Base-by-base conservation (phyloP, 495 filamentous ascomycete genomes). In the Aspergillus haitiensis region DNA sequence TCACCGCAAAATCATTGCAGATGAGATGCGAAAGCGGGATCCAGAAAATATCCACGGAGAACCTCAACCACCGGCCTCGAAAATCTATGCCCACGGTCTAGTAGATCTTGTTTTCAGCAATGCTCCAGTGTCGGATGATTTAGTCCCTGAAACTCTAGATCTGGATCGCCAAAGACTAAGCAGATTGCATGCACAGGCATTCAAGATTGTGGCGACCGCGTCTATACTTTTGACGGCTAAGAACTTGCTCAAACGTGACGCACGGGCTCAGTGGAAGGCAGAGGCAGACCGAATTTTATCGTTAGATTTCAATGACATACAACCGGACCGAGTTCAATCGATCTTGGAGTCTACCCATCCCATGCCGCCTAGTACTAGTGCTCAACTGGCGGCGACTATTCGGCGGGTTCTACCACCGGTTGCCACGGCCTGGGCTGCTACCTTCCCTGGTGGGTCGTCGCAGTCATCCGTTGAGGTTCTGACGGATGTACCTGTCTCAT, bases 191-290 rank as follows among this genome's bases (percentile, higher is more conserved):
- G 76, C 78, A 7, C 80, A 87, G 34, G 82, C 86, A 9, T 84
- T 93, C 56, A 85, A 86, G 47, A 87, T 94, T 62, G 84, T 92
- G 21, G 89, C 91, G 16, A 84, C 92, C 7, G 90, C 90, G 15
- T 82, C 86, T 18, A 92, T 98, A 55, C 79, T 96, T 7, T 72
- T 98, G 35, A 95, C 95, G 1, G 91, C 90, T 64, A 98, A 98
- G 79, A 98, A 96, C 67, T 80, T 97, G 10, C 86, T 98, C 47
- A 96, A 95, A 73, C 88, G 94, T 18, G 93, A 98, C 71, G 89
- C 92, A 16, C 87, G 94, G 34, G 85, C 83, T 3, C 88, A 91
- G 49, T 98, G 95, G 95, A 93, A 89, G 72, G 78, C 81, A 9
- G 92, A 98, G 66, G 91, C 93, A 0, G 82, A 86, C 36, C 86